phyloP scores from a whole-genome alignment of 108 stramenopile species.

The Skeletonema menzelii region DNA sequence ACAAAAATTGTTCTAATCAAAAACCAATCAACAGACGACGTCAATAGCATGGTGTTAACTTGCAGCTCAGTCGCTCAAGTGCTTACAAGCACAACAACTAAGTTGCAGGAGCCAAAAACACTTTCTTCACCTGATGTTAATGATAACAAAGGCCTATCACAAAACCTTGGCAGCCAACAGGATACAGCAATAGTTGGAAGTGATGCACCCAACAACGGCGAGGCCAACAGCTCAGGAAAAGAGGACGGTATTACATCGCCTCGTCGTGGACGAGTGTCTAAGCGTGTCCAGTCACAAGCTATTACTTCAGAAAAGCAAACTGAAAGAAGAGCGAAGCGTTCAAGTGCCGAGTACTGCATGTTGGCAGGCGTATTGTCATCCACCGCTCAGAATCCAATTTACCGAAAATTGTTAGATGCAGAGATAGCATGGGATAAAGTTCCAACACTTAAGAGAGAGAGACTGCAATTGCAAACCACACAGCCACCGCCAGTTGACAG shows the following conservation, averaged over 20 bases:
- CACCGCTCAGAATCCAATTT: slow-evolving; percentile 47
- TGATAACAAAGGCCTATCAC: neutral
- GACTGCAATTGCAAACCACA: neutral
- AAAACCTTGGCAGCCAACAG: neutral
- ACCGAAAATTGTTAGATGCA: neutral
- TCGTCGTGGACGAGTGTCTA: slow-evolving; percentile 55
- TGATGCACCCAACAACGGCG: neutral
- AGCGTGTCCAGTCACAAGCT: slow-evolving; percentile 69
- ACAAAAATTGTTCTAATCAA: neutral
- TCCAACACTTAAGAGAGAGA: slow-evolving; percentile 7
- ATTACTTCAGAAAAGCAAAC: slow-evolving; percentile 59
- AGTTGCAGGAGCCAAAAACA: neutral
- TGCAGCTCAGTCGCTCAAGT: neutral
- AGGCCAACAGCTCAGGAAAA: neutral
- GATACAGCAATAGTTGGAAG: neutral
- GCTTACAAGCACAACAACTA: neutral
- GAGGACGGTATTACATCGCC: slow-evolving; percentile 12
- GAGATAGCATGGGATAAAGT: slow-evolving; percentile 29
- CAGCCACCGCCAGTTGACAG: neutral
- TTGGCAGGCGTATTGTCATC: slow-evolving; percentile 56
- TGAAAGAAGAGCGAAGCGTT: slow-evolving; percentile 42
- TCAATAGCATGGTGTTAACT: neutral
- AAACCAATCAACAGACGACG: neutral
- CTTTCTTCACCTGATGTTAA: neutral
- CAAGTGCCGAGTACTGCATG: slow-evolving; percentile 56